Evolutionary conservation across 2,329 filamentous ascomycete species (phyloP).

Genomic region (Diatrype stigma): DNA sequence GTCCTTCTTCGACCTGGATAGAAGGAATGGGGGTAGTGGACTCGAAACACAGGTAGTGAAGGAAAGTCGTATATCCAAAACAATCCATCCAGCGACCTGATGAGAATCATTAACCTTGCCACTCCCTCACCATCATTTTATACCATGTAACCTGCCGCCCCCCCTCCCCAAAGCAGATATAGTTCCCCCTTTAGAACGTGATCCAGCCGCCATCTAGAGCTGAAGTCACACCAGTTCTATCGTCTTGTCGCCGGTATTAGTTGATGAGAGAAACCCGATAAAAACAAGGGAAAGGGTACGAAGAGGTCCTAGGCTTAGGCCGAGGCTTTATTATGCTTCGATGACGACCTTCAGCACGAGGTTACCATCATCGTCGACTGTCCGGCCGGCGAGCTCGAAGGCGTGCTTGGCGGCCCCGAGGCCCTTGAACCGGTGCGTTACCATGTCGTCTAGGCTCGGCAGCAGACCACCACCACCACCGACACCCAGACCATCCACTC

Average conservation of each 20-base stretch:
- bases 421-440: conserved; percentile 69
- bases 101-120: too few species aligned
- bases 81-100: too few species aligned
- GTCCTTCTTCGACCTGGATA: not conserved
- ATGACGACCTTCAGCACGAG: conserved; percentile 71
- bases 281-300: not conserved
- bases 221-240: not conserved
- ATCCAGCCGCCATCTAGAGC: not conserved
- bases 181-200: not conserved
- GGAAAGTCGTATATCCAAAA: too few species aligned
- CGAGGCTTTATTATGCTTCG: too few species aligned
- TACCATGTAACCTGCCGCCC: too few species aligned
- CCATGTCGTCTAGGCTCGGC: conserved; percentile 63
- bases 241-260: not conserved
- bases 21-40: not conserved
- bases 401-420: conserved; percentile 58
- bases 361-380: conserved; percentile 62
- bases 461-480: too few species aligned
- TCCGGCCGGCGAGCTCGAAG: conserved; percentile 67
- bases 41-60: too few species aligned
- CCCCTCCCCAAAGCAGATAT: not conserved
- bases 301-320: too few species aligned
- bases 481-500: too few species aligned
- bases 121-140: too few species aligned
- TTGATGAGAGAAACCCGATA: not conserved